Conservation (phyloP, 73 alveolate species). For the Tetrahymena borealis region DNA sequence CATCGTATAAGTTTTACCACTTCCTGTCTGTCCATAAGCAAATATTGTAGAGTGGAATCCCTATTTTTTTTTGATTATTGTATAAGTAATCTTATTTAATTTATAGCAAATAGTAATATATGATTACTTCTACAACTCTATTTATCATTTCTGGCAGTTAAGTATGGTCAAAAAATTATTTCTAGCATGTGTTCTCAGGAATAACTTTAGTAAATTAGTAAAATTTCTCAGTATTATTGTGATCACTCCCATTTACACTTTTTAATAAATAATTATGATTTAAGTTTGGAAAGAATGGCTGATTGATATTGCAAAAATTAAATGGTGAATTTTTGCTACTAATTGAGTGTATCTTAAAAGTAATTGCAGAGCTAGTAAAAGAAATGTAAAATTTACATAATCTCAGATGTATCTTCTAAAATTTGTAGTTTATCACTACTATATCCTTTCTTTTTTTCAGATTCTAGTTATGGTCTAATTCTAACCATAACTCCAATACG, state of each 20-base stretch:
- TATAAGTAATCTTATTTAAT: not conserved
- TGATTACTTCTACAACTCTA: slow-evolving; percentile 59
- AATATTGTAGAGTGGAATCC: slow-evolving; percentile 88
- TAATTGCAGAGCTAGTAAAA: too few relatives aligned
- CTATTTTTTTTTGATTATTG: not conserved
- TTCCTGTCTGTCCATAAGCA: slow-evolving; percentile 95
- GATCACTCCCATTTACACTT: slow-evolving; percentile 12
- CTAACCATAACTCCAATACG: slow-evolving; percentile 61
- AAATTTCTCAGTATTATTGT: slow-evolving; percentile 41
- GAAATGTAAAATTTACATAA: too few relatives aligned
- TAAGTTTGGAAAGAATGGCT: too few relatives aligned
- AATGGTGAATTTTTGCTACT: too few relatives aligned
- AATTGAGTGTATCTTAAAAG: too few relatives aligned
- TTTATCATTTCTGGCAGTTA: slow-evolving; percentile 61
- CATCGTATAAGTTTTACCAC: slow-evolving; percentile 95
- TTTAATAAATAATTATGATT: too few relatives aligned
- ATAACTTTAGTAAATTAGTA: slow-evolving; percentile 70
- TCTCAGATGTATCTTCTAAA: slow-evolving; percentile 46
- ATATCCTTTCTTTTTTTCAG: slow-evolving; percentile 40
- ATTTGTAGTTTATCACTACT: not conserved
- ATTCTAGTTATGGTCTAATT: slow-evolving; percentile 48
- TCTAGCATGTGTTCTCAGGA: slow-evolving; percentile 58
- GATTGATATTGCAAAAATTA: too few relatives aligned
- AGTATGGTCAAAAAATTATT: slow-evolving; percentile 55
- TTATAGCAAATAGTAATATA: not conserved